Evolutionary conservation across 306 rosid genomes (phyloP), one percentile per base, ranked within the genome.

Genomic region (Malus sieversii): DNA sequence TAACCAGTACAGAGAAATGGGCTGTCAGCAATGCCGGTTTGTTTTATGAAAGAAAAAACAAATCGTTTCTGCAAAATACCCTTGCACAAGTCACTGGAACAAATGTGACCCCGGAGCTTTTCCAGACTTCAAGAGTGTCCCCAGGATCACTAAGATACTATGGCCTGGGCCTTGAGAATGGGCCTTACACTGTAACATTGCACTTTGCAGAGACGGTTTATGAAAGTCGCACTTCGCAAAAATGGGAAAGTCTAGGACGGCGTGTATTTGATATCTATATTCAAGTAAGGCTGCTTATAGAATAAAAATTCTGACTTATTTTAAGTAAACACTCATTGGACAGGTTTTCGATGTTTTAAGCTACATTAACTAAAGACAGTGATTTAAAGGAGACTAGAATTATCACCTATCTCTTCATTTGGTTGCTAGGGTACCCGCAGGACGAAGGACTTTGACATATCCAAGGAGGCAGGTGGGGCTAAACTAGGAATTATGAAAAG

Each of bases 251-350:
- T 73, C 80, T 81, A 13, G 93, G 91, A 52, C 82, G 87, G 52
- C 89, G 91, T 59, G 77, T 86, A n/a, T 88, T 88, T 73, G 84
- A 86, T 60, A 79, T 88, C 79, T 88, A 86, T 68, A 80, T 85
- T 61, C 89, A 89, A 87, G 93, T 89, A 52, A 45, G 25, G 0
- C 12, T 60, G 51, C 29, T 25, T 22, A 18, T 7, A 0, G 57
- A 62, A 29, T 19, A 40, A 32, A 44, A 38, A 32, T 14, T 20
- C 25, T 57, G 18, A 44, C 10, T 53, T 35, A 66, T 16, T 16
- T 64, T 10, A 61, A 38, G 20, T 19, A 46, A 22, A 6, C 3
- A 12, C 14, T n/a, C 57, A 0, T 68, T 14, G 25, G 33, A 44
- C n/a, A 23, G 14, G 46, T 42, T 42, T 42, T 42, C 13, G 46